phyloP scores from a whole-genome alignment of 306 rosid species.

The Acacia melanoxylon region DNA sequence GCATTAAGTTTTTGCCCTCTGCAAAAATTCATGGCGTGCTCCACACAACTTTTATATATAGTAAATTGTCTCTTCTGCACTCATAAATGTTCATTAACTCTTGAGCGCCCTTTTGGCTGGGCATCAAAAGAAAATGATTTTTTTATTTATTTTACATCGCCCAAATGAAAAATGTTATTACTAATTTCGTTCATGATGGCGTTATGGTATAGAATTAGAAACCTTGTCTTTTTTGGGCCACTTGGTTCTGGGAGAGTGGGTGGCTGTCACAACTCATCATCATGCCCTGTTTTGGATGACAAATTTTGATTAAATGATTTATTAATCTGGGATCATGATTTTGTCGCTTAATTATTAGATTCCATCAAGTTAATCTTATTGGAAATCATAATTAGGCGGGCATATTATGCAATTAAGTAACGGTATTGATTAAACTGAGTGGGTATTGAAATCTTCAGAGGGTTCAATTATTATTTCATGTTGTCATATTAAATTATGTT shows the following conservation, averaged over 20 bases:
- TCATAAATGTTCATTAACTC: not conserved
- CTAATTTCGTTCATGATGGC: not conserved
- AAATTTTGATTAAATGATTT: not conserved
- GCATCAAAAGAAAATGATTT: not conserved
- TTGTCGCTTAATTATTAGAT: conserved; percentile 16
- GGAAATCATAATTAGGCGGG: not conserved
- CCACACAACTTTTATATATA: not conserved
- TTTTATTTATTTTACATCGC: not conserved
- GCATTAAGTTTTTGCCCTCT: not conserved
- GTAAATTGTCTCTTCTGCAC: not conserved
- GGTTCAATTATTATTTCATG: not conserved
- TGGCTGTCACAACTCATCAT: conserved; percentile 4
- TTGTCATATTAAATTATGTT: not conserved
- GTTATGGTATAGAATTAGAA: not conserved
- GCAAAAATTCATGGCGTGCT: conserved; percentile 5
- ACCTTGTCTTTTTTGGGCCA: not conserved
- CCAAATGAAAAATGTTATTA: not conserved
- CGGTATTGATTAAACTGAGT: not conserved
- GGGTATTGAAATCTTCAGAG: not conserved
- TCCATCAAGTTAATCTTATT: not conserved
- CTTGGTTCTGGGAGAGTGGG: not conserved
- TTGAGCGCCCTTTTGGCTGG: not conserved
- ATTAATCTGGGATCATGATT: not conserved
- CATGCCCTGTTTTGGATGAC: not conserved
- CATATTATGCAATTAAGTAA: not conserved